Percentiles rank a stretch among this genome's conserved stretches.
phyloP scores from a whole-genome alignment of 176 grass and related monocot species.

The Oryza brachyantha region DNA sequence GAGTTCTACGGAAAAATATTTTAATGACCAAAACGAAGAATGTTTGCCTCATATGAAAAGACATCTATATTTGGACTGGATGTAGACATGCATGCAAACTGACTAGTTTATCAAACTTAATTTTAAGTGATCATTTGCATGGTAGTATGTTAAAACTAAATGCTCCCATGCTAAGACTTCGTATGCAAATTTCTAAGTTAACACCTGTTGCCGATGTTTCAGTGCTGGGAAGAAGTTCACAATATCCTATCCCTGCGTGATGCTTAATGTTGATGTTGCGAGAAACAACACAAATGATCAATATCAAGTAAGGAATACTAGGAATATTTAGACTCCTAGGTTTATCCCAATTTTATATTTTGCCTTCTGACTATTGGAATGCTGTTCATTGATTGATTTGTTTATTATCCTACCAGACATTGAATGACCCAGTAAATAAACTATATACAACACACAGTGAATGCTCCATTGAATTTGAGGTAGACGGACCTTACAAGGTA shows the following conservation, averaged over 20 bases:
- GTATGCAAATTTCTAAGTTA: slow-evolving; percentile 19
- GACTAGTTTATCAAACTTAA: slow-evolving; percentile 5
- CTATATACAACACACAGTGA: slow-evolving; percentile 88
- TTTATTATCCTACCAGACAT: slow-evolving; percentile 52
- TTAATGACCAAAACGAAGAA: neutral
- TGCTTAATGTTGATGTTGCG: slow-evolving; percentile 96
- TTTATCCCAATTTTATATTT: slow-evolving; percentile 24
- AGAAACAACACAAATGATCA: slow-evolving; percentile 98
- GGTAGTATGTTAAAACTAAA: slow-evolving; percentile 13
- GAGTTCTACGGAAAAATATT: slow-evolving; percentile 1
- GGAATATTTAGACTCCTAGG: slow-evolving; percentile 3
- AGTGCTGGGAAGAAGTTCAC: slow-evolving; percentile 83
- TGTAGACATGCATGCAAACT: neutral
- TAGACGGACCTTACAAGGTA: slow-evolving; percentile 97
- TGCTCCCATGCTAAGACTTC: slow-evolving; percentile 7
- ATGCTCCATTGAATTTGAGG: slow-evolving; percentile 98
- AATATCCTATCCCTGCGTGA: slow-evolving; percentile 94
- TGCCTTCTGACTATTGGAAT: slow-evolving; percentile 1
- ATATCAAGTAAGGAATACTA: slow-evolving; percentile 80
- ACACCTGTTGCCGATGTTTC: slow-evolving; percentile 45
- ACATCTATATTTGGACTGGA: slow-evolving; percentile 24
- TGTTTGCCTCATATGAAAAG: neutral
- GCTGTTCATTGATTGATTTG: slow-evolving; percentile 4
- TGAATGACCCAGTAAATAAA: slow-evolving; percentile 77
- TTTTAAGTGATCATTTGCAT: neutral